A percentile compares a stretch with the other conserved stretches of the same genome.
Conservation (phyloP, 2,329 filamentous ascomycete genomes). For the Lachnellula willkommii region DNA sequence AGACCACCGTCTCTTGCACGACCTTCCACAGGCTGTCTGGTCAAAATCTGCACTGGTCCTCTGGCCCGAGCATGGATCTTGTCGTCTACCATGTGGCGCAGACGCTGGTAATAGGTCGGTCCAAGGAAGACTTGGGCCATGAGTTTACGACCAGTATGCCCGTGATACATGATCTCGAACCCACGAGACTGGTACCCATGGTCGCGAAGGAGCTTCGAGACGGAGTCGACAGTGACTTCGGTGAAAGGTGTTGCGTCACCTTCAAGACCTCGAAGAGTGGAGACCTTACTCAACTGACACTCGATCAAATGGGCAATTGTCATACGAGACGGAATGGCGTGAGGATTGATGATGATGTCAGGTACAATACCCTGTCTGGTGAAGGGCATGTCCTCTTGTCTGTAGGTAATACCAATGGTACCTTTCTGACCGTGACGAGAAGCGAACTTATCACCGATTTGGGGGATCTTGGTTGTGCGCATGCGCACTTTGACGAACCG, state of each 20-base stretch:
- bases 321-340: conserved; percentile 99
- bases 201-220: conserved; percentile 78
- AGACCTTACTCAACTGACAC: conserved; percentile 94
- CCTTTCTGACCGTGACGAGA: conserved; percentile 99
- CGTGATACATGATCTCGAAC: conserved; percentile 98
- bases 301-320: conserved; percentile 99
- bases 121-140: conserved; percentile 94
- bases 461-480: conserved; percentile 93
- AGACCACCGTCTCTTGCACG: conserved; percentile 95
- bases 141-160: conserved; percentile 90
- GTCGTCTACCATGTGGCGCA: conserved; percentile 99
- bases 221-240: conserved; percentile 90
- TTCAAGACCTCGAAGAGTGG: conserved; percentile 86
- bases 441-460: conserved; percentile 98
- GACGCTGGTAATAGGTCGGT: conserved; percentile 96
- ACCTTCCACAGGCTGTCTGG: conserved; percentile 94
- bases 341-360: conserved; percentile 97
- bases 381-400: conserved; percentile 98
- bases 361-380: conserved; percentile 85
- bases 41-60: conserved; percentile 95
- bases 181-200: conserved; percentile 95
- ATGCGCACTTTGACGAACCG: conserved; percentile 97
- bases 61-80: conserved; percentile 99
- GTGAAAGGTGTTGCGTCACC: conserved; percentile 98
- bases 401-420: conserved; percentile 97